These are phyloP conservation scores for Citrullus colocynthis DNA, from an alignment of 306 rosid species.

Conservation along the genomic window DNA sequence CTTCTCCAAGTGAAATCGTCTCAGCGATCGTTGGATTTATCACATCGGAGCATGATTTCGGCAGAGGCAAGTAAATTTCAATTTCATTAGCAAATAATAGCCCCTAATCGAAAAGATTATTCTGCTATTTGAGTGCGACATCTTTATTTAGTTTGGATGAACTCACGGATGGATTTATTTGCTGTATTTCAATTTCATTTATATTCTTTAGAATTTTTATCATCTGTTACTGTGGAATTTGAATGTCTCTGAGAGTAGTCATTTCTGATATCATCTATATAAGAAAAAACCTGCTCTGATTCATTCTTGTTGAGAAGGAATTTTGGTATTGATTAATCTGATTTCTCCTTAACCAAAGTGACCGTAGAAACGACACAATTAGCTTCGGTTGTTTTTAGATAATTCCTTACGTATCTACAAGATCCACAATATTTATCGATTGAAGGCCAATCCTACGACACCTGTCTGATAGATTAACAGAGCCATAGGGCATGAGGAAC, in stretches of 20 bases:
- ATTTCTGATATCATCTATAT: background rate
- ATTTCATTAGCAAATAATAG: background rate
- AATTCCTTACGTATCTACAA: background rate
- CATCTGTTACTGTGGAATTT: background rate
- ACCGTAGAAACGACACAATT: background rate
- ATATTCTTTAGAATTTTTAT: background rate
- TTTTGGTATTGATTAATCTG: background rate
- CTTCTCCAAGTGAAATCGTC: background rate
- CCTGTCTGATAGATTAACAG: background rate
- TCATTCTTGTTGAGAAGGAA: background rate
- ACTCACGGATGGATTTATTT: background rate
- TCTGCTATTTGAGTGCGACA: background rate
- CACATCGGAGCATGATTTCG: background rate
- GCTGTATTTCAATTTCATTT: background rate
- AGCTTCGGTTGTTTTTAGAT: background rate
- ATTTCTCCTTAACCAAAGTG: background rate
- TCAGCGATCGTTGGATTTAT: background rate
- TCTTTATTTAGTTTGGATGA: background rate
- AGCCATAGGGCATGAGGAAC: background rate
- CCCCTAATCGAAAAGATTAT: background rate
- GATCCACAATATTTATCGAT: background rate
- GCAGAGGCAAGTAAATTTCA: background rate
- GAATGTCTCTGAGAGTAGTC: background rate
- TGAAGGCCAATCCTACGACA: background rate
- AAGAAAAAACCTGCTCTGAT: background rate